Percentiles rank a stretch among this genome's conserved stretches.
Conservation (phyloP, 148 eudicot species). For the Diospyros lotus region DNA sequence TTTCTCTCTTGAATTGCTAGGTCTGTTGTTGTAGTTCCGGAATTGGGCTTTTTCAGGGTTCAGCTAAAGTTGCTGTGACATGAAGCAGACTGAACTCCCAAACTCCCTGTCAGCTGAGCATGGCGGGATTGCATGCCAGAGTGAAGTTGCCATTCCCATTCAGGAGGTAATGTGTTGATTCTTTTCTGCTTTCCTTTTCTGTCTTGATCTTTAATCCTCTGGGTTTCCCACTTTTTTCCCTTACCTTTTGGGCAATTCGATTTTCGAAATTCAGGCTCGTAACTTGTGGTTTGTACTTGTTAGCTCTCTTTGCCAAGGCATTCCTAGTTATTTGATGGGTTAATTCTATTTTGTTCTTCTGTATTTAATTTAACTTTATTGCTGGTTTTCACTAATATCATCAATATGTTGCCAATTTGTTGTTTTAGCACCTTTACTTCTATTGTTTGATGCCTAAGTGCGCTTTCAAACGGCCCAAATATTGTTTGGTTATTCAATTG, state of each 20-base stretch:
- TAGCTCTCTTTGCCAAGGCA: too few species aligned
- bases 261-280: not conserved
- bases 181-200: not conserved
- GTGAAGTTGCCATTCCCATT: conserved; percentile 19
- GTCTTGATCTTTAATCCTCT: not conserved
- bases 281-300: not conserved
- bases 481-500: too few species aligned
- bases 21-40: too few species aligned
- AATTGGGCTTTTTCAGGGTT: not conserved
- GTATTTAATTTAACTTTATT: too few species aligned
- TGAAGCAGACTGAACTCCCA: conserved; percentile 33
- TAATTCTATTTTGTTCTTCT: too few species aligned
- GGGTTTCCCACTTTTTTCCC: not conserved
- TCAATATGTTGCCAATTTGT: too few species aligned
- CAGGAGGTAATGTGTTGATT: conserved; percentile 18
- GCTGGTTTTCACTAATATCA: too few species aligned
- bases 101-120: conserved; percentile 15
- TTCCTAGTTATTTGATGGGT: too few species aligned
- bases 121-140: conserved; percentile 14
- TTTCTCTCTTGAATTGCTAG: too few species aligned
- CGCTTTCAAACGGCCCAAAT: too few species aligned
- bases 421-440: too few species aligned
- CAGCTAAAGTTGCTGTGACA: conserved; percentile 2
- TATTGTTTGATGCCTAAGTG: too few species aligned
- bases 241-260: not conserved